These are phyloP conservation scores for Malus hybrid DNA, from an alignment of 331 rosid genomes.

Conservation along the genomic window DNA sequence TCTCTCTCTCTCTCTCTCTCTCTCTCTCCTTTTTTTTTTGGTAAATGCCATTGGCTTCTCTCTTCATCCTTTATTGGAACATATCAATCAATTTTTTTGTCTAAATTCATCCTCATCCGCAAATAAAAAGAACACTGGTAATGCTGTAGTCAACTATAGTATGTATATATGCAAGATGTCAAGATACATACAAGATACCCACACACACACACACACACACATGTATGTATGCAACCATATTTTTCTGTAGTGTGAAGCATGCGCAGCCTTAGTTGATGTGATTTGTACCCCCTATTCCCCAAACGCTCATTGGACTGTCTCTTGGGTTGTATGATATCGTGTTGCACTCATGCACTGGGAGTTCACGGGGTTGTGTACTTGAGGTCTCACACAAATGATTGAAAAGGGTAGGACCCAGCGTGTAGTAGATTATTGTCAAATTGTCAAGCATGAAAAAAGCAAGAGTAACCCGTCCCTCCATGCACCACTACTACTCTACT, in stretches of 20 bases:
- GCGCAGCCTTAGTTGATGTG: too few relatives aligned
- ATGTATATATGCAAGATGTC: too few relatives aligned
- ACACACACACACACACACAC: too few relatives aligned
- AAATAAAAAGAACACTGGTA: not conserved
- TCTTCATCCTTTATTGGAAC: not conserved
- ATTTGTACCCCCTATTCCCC: not conserved
- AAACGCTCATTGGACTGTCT: not conserved
- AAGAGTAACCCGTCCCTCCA: not conserved
- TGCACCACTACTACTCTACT: not conserved
- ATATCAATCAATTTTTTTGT: not conserved
- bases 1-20: too few relatives aligned
- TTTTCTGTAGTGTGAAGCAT: too few relatives aligned
- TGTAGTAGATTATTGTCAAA: too few relatives aligned
- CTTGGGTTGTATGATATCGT: not conserved
- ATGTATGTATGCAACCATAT: too few relatives aligned
- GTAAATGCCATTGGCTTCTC: not conserved
- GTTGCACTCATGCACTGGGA: conserved; percentile 15
- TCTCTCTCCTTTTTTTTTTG: too few relatives aligned
- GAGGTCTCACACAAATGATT: conserved; percentile 11
- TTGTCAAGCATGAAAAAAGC: not conserved
- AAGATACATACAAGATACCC: too few relatives aligned
- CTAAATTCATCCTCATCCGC: not conserved
- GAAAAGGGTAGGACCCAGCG: not conserved
- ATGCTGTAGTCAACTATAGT: not conserved
- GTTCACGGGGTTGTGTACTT: conserved; percentile 23